These are phyloP conservation scores for Candolleomyces aberdarensis DNA, from an alignment of 768 basidiomycete genomes.

Conservation along the genomic window DNA sequence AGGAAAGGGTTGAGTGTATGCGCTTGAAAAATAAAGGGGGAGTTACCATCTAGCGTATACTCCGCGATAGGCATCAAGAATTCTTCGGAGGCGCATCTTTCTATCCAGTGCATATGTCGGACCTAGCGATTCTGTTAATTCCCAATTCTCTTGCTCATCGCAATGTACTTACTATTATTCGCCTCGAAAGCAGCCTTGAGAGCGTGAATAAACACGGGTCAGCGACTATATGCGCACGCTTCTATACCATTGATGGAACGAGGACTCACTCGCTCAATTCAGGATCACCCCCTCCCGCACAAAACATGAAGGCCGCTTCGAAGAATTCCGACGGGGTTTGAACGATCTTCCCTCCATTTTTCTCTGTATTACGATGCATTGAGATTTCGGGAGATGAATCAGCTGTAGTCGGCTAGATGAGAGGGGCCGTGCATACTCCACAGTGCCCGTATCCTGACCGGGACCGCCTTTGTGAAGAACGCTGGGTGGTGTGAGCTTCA, in stretches of 20 bases:
- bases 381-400: too few relatives aligned
- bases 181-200: not conserved
- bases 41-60: constrained; percentile 35
- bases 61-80: constrained; percentile 35
- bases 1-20: not conserved
- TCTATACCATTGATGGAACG: too few relatives aligned
- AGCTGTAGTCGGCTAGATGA: too few relatives aligned
- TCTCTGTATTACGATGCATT: constrained; percentile 18
- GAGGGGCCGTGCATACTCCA: not conserved
- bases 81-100: constrained; percentile 27
- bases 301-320: constrained; percentile 35
- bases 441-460: not conserved
- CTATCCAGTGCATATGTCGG: constrained; percentile 36
- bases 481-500: not conserved
- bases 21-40: not conserved
- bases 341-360: constrained; percentile 33
- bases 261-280: constrained; percentile 34
- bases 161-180: not conserved
- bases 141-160: not conserved
- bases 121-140: constrained; percentile 20
- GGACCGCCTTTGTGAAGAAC: not conserved
- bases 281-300: constrained; percentile 31
- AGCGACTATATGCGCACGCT: not conserved
- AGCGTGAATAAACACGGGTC: too few relatives aligned
- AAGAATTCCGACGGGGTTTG: constrained; percentile 31